These are phyloP conservation scores for Paspalum vaginatum DNA, from an alignment of 176 grass and related monocot species.

Conservation along the genomic window DNA sequence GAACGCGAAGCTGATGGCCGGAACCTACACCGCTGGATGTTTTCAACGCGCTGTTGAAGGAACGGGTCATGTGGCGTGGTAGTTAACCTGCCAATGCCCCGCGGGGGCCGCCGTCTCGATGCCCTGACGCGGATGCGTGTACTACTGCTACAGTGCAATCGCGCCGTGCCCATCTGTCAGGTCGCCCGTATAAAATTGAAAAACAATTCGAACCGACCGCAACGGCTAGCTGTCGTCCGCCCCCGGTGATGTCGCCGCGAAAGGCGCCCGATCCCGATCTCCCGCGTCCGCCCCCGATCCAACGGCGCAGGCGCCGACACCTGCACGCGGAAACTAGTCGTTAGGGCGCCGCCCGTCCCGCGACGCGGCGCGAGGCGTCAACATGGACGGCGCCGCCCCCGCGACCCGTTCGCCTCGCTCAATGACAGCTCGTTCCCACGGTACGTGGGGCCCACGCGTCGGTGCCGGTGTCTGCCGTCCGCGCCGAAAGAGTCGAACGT, in stretches of 20 bases:
- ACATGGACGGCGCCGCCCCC: conserved; percentile 29
- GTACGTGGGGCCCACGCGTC: neutral
- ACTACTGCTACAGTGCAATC: no score
- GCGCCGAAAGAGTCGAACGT: neutral
- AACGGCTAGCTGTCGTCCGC: conserved; percentile 49
- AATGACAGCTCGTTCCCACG: neutral
- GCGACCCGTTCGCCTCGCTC: neutral
- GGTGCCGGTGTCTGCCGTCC: neutral
- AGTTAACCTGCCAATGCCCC: no score
- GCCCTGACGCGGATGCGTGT: neutral
- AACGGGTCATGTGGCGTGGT: no score
- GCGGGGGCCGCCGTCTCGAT: neutral
- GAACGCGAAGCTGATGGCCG: no score
- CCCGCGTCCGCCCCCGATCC: neutral
- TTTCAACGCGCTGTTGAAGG: no score
- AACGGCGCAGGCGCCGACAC: neutral
- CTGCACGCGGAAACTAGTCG: conserved; percentile 40
- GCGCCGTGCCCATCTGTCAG: conserved; percentile 28
- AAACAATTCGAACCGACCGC: conserved; percentile 32
- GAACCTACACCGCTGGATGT: no score
- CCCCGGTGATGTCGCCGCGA: neutral
- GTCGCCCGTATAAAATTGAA: neutral
- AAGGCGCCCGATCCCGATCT: neutral
- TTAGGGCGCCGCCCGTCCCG: neutral
- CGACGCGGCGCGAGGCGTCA: conserved; percentile 40